Evolutionary conservation across 371 early-diverging fungal genomes (phyloP).

Genomic region (Nosema muscidifuracis): DNA sequence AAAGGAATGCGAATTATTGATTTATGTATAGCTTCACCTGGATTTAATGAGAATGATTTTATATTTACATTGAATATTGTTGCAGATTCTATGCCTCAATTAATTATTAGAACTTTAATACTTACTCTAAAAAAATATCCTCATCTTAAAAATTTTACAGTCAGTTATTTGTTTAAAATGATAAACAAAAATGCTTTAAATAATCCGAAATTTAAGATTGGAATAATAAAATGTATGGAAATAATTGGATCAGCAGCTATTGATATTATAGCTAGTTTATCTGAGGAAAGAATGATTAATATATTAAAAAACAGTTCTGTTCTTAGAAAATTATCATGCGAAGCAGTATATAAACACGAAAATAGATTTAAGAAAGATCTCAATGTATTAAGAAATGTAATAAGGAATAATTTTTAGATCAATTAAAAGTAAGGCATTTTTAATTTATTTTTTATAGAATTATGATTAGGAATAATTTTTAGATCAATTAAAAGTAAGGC

Average conservation of each 20-base stretch:
- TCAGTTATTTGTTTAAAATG: constrained; percentile 22
- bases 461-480: neutral
- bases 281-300: constrained; percentile 10
- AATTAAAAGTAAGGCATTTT: no score
- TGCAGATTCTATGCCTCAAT: constrained; percentile 23
- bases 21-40: constrained; percentile 17
- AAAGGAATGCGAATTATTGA: constrained; percentile 22
- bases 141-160: constrained; percentile 30
- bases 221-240: constrained; percentile 28
- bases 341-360: neutral
- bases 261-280: constrained; percentile 21
- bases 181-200: constrained; percentile 32
- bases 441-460: neutral
- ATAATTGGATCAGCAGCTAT: constrained; percentile 4
- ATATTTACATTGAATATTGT: constrained; percentile 19
- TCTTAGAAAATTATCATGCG: neutral
- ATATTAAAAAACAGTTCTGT: constrained; percentile 11
- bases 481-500: no score
- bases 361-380: neutral
- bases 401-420: neutral
- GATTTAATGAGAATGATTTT: constrained; percentile 35
- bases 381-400: neutral
- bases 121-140: constrained; percentile 25
- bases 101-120: constrained; percentile 38
- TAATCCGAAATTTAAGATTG: constrained; percentile 18